A percentile compares a stretch with the other conserved stretches of the same genome.
These are phyloP conservation scores for Chrysanthemum makinoi DNA, from an alignment of 129 eudicot genomes.

Conservation along the genomic window DNA sequence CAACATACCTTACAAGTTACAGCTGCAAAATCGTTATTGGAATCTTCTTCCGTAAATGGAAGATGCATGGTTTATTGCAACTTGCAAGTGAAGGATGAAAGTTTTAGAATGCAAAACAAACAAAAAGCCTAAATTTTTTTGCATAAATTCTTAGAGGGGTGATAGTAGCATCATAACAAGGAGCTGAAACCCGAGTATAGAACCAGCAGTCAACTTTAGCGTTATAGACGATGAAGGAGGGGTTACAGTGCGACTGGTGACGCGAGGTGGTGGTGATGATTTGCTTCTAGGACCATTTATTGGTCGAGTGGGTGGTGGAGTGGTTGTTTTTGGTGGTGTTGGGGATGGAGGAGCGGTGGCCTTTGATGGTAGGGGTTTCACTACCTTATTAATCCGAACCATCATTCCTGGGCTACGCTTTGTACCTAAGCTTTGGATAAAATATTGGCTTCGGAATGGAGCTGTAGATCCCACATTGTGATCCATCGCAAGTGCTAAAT, in stretches of 20 bases:
- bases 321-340: no score
- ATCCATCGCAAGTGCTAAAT: no score
- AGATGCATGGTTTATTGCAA: not conserved
- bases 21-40: no score
- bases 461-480: conserved; percentile 51
- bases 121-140: conserved; percentile 8
- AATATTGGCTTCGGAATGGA: no score
- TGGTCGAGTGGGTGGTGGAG: conserved; percentile 14
- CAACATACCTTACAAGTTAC: no score
- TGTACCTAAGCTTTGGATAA: no score
- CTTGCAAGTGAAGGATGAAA: conserved; percentile 2
- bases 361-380: conserved; percentile 7
- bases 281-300: conserved; percentile 17
- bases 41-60: not conserved
- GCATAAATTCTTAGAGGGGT: conserved; percentile 25
- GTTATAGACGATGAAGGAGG: conserved; percentile 45
- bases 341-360: no score
- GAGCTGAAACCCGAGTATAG: conserved; percentile 31
- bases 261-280: no score
- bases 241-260: not conserved
- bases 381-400: no score
- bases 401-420: no score
- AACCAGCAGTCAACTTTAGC: conserved; percentile 29
- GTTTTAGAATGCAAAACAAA: conserved; percentile 15
- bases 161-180: conserved; percentile 29